Percentiles rank a stretch among this genome's conserved stretches.
Evolutionary conservation across 805 yeast genomes (phyloP).

Genomic region (Nakazawaea pomicola): DNA sequence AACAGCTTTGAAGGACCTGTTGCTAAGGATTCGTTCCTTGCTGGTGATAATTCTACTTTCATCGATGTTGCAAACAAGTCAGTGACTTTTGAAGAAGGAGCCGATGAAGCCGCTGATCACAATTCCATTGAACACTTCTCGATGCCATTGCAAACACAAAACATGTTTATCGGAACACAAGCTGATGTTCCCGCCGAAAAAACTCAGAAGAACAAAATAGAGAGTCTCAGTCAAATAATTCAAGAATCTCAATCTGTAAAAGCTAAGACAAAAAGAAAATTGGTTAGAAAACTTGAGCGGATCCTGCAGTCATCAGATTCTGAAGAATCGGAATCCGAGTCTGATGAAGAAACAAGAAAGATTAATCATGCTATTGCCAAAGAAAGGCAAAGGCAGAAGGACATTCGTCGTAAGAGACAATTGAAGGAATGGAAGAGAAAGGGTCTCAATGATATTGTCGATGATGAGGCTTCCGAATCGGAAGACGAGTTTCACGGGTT

Average conservation of each 20-base stretch:
- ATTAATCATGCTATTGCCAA: constrained; percentile 17
- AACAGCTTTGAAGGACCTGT: constrained; percentile 9
- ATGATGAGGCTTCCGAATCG: constrained; percentile 83
- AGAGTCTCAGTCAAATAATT: constrained; percentile 6
- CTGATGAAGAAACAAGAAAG: constrained; percentile 26
- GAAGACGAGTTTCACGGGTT: constrained; percentile 85
- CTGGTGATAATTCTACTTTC: background rate
- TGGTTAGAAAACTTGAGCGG: constrained; percentile 17
- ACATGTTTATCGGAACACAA: constrained; percentile 26
- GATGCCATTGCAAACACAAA: constrained; percentile 23
- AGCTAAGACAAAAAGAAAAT: constrained; percentile 8
- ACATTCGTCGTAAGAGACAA: constrained; percentile 23
- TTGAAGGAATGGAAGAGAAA: constrained; percentile 49
- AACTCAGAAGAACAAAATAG: too few species aligned
- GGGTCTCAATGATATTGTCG: constrained; percentile 59
- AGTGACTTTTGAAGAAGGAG: constrained; percentile 7
- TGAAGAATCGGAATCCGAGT: constrained; percentile 28
- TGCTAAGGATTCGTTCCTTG: constrained; percentile 13
- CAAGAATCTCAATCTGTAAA: constrained; percentile 6
- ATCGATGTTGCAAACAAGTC: background rate
- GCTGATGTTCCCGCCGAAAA: too few species aligned
- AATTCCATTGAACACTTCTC: background rate
- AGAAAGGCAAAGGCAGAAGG: constrained; percentile 21
- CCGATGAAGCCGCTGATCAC: background rate
- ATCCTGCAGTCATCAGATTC: constrained; percentile 7